Conservation (phyloP, 202 grass and related monocot species). For the Tripidium arundinaceum region DNA sequence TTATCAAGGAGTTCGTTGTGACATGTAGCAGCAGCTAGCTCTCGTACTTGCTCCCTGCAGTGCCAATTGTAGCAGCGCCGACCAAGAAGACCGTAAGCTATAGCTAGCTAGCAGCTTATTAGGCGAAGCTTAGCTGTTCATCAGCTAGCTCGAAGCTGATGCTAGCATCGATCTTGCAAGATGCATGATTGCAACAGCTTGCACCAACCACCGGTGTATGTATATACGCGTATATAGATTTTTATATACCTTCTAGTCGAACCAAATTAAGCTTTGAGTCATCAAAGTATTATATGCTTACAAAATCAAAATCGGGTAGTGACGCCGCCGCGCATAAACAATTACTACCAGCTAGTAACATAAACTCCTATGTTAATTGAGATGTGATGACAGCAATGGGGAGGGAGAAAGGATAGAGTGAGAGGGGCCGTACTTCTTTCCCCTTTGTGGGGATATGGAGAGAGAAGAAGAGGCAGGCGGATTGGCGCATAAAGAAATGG, state of each 20-base stretch:
- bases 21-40: constrained; percentile 12
- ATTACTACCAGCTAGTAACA: not conserved
- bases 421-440: constrained; percentile 36
- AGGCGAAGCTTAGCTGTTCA: not conserved
- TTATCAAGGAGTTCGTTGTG: not conserved
- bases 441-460: constrained; percentile 46
- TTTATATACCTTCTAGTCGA: not conserved
- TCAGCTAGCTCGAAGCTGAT: not conserved
- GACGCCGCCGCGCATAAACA: not conserved
- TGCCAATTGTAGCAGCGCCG: constrained; percentile 28
- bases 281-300: not conserved
- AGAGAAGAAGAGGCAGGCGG: constrained; percentile 15
- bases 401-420: not conserved
- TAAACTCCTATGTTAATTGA: constrained; percentile 21
- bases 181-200: not conserved
- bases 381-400: constrained; percentile 13
- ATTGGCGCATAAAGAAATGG: constrained; percentile 33
- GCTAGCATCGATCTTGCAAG: not conserved
- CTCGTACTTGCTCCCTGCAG: constrained; percentile 30
- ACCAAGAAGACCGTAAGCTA: not conserved
- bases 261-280: not conserved
- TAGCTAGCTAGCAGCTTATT: not conserved
- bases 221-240: not conserved
- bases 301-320: not conserved
- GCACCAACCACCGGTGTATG: not conserved